Evolutionary conservation across 352 stramenopile genomes (phyloP), one percentile per base, ranked within the genome.

Genomic region (Pilasporangium apinafurcum): DNA sequence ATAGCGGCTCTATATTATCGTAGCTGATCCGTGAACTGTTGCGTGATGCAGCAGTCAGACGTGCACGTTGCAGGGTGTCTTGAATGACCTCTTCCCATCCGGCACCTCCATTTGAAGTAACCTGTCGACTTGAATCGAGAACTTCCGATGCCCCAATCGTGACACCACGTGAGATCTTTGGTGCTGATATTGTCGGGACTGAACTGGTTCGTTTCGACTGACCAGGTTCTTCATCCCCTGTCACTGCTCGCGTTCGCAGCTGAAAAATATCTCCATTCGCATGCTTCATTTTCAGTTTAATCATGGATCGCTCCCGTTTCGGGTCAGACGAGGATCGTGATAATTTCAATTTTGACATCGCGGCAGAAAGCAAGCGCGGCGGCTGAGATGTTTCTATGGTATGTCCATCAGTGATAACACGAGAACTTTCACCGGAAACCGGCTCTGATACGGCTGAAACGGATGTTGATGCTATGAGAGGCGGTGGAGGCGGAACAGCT

Each of bases 21-120:
- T 86, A 91, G n/a, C 72, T 85, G 2, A 67, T 84, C 3, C 71
- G 68, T 1, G 75, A 75, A 37, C 73, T 91, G 46, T 68, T 84
- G 8, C 71, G 68, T 4, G 67, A 75, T 2, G 60, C 51, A 7
- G 72, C 63, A 7, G 66, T 86, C 8, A 73, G 50, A 27, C 73
- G 46, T 6, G 69, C 68, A 20, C 74, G 72, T 39, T 85, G 69
- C 17, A 92, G 62, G n/a, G 75, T 81, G 37, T 86, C 71, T n/a
- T 86, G 62, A 22, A 86, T 78, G 24, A 80, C 61, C 8, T 80
- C 71, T 52, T 86, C 68, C 3, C 82, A 51, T 3, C 55, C 55
- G 18, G 37, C 35, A 9, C 5, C 17, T 14, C 38, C 37, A 8
- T 25, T 42, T 16, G 46, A 52, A 17, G 37, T 51, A 9, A 22